Evolutionary conservation across 2,329 filamentous ascomycete species (phyloP).

Genomic region (Hortaea werneckii): DNA sequence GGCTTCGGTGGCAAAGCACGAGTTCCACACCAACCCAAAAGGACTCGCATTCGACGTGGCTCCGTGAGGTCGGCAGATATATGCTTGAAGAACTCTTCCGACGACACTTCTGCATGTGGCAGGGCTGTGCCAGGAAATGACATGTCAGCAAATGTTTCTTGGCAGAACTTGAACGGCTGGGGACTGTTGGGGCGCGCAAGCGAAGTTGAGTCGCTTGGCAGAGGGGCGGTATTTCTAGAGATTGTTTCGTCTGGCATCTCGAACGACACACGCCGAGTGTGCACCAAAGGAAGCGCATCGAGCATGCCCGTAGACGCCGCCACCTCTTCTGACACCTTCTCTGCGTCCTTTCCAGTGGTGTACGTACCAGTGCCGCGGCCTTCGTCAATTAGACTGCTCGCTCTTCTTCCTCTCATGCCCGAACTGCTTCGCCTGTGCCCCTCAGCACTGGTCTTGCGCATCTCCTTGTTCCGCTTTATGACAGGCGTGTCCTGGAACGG

Average conservation of each 20-base stretch:
- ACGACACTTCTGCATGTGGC: constrained; percentile 73
- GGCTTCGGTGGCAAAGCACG: constrained; percentile 74
- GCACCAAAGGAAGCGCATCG: not conserved
- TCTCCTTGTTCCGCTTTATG: constrained; percentile 86
- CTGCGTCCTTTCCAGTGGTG: not conserved
- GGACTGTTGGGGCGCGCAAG: not conserved
- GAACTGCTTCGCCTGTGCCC: constrained; percentile 67
- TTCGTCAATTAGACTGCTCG: constrained; percentile 86
- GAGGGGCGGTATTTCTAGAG: not conserved
- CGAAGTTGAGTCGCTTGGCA: constrained; percentile 4
- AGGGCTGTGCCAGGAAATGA: constrained; percentile 50
- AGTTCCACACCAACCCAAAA: constrained; percentile 93
- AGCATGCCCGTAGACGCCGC: not conserved
- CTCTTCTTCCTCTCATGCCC: constrained; percentile 76
- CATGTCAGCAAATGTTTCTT: not conserved
- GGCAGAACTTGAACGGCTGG: not conserved
- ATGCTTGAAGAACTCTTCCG: constrained; percentile 88
- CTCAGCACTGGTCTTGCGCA: constrained; percentile 66
- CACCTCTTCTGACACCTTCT: not conserved
- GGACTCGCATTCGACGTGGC: constrained; percentile 84
- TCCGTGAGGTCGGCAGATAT: constrained; percentile 83
- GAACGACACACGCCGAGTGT: not conserved
- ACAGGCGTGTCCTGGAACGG: constrained; percentile 89
- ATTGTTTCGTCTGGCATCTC: no score
- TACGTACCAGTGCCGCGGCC: constrained; percentile 56